Conservation (phyloP, 78 protist genomes). For the Speleostelium caveatum region DNA sequence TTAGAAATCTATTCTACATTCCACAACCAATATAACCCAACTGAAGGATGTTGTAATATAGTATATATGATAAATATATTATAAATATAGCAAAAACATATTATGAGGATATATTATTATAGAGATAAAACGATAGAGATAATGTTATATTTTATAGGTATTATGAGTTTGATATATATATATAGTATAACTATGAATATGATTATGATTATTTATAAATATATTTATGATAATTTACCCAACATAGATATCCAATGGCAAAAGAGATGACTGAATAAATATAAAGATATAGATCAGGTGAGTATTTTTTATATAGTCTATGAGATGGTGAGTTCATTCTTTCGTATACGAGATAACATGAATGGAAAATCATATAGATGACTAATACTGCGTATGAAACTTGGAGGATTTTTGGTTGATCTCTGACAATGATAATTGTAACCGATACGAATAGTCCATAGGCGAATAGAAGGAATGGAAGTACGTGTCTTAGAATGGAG, state of each 20-base stretch:
- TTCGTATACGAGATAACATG: conserved; percentile 38
- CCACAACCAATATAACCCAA: too few relatives aligned
- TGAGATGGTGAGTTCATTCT: not conserved
- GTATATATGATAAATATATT: too few relatives aligned
- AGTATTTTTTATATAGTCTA: not conserved
- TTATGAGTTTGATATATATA: too few relatives aligned
- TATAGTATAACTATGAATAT: too few relatives aligned
- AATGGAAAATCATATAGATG: conserved; percentile 41
- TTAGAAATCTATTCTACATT: too few relatives aligned
- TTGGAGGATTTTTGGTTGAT: conserved; percentile 70
- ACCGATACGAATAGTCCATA: conserved; percentile 44
- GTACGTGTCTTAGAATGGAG: conserved; percentile 18
- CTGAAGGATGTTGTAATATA: too few relatives aligned
- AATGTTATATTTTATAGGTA: too few relatives aligned
- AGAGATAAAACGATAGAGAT: too few relatives aligned
- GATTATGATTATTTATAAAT: too few relatives aligned
- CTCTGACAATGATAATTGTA: conserved; percentile 10
- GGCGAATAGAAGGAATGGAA: conserved; percentile 47
- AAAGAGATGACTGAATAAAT: conserved; percentile 29
- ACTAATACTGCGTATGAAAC: conserved; percentile 49
- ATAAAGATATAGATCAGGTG: conserved; percentile 44
- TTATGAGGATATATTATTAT: too few relatives aligned
- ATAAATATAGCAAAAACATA: too few relatives aligned
- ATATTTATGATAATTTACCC: conserved; percentile 23
- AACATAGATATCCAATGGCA: conserved; percentile 29